Percentiles rank a stretch among this genome's conserved stretches.
phyloP scores from a whole-genome alignment of 805 yeast genomes.

The Candida silvicultrix region DNA sequence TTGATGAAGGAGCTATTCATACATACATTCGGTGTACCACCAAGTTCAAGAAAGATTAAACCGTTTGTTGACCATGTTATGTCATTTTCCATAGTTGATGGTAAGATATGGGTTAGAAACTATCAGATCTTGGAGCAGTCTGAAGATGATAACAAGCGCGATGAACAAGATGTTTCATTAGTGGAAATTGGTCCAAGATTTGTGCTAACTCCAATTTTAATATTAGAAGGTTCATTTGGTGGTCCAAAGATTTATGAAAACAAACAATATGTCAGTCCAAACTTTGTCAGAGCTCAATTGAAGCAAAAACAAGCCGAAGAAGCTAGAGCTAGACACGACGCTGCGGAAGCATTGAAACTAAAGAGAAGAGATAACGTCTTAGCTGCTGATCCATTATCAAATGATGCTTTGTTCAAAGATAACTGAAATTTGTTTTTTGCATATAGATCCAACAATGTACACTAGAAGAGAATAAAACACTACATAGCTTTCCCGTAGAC shows the following conservation, averaged over 20 bases:
- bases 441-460: conserved; percentile 1
- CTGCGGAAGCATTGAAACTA: conserved; percentile 68
- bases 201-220: conserved; percentile 84
- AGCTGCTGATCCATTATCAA: conserved; percentile 77
- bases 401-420: conserved; percentile 64
- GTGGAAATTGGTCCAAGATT: conserved; percentile 97
- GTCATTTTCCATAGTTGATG: conserved; percentile 88
- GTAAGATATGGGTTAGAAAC: conserved; percentile 92
- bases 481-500: not conserved
- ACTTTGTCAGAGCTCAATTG: conserved; percentile 84
- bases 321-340: conserved; percentile 74
- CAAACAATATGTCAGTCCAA: conserved; percentile 94
- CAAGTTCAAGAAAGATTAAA: conserved; percentile 83
- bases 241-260: conserved; percentile 98
- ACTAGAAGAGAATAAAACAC: conserved; percentile 1
- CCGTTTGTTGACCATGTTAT: conserved; percentile 95
- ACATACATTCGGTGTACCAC: conserved; percentile 93
- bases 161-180: conserved; percentile 61
- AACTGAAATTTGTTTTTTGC: not conserved
- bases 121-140: conserved; percentile 75
- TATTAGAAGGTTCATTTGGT: conserved; percentile 94
- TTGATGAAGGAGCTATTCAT: conserved; percentile 78
- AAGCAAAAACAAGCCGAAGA: conserved; percentile 74
- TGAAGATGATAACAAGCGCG: conserved; percentile 46
- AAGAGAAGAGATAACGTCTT: conserved; percentile 70